These are phyloP conservation scores for Alternaria triticimaculans DNA, from an alignment of 2,329 filamentous ascomycete species.

Conservation along the genomic window DNA sequence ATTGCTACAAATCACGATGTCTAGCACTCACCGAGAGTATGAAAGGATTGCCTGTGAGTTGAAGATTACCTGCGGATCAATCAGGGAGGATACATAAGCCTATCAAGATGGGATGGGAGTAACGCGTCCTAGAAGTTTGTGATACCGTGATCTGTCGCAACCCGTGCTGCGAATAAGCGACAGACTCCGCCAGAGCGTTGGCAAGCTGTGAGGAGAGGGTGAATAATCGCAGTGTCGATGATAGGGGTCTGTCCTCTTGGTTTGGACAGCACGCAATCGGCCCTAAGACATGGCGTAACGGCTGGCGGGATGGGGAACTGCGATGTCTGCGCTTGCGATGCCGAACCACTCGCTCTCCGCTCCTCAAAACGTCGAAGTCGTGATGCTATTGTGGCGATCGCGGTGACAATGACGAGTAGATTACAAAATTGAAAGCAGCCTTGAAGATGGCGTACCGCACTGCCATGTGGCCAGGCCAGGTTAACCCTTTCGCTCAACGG, in stretches of 20 bases:
- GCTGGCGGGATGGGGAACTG: background rate
- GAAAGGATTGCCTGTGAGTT: background rate
- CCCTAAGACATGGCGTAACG: background rate
- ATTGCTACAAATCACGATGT: background rate
- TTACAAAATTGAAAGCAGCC: background rate
- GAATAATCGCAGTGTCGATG: background rate
- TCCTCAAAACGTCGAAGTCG: background rate
- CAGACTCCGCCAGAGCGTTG: background rate
- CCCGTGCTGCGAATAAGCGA: background rate
- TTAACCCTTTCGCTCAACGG: background rate
- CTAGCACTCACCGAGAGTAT: background rate
- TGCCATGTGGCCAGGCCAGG: background rate
- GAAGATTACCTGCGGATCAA: background rate
- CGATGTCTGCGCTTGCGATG: background rate
- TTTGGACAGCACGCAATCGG: background rate
- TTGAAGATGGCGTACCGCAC: background rate
- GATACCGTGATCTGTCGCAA: background rate
- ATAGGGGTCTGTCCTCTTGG: background rate
- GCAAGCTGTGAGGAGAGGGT: background rate
- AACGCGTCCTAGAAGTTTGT: background rate
- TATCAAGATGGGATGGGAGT: background rate
- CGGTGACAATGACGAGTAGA: background rate
- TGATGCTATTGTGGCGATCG: background rate
- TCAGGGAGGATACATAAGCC: background rate
- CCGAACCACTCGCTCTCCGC: background rate